These are phyloP conservation scores for Trametes pubescens DNA, from an alignment of 1,284 basidiomycete genomes.

Conservation along the genomic window DNA sequence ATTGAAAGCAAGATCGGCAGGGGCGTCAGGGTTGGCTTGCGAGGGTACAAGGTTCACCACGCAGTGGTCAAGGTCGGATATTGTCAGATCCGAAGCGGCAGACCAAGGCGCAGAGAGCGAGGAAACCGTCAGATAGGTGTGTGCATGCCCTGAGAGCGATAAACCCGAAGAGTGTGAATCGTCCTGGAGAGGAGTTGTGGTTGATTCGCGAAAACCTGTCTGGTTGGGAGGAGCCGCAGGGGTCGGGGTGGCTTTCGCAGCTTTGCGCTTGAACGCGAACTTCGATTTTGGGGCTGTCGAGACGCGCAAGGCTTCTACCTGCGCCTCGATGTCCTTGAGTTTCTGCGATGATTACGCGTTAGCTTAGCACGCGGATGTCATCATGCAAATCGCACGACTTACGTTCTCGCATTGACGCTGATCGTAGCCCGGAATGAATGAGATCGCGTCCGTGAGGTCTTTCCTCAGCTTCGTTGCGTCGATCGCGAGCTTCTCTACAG, in stretches of 20 bases:
- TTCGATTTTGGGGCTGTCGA: slow-evolving; percentile 59
- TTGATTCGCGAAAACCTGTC: neutral
- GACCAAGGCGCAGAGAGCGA: slow-evolving; percentile 40
- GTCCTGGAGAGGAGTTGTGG: neutral
- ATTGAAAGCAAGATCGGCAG: slow-evolving; percentile 46
- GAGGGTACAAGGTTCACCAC: slow-evolving; percentile 67
- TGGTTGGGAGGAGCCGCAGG: slow-evolving; percentile 29
- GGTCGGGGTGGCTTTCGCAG: slow-evolving; percentile 30
- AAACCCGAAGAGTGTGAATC: slow-evolving; percentile 19
- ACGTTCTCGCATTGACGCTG: slow-evolving; percentile 77
- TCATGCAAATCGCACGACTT: slow-evolving; percentile 38
- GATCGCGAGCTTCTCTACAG: slow-evolving; percentile 35
- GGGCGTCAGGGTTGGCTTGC: slow-evolving; percentile 17
- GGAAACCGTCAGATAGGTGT: slow-evolving; percentile 35
- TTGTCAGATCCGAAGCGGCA: slow-evolving; percentile 57
- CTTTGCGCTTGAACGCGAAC: slow-evolving; percentile 77
- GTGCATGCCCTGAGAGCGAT: slow-evolving; percentile 33
- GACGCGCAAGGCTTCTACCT: slow-evolving; percentile 47
- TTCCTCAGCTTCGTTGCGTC: slow-evolving; percentile 60
- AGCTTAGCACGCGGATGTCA: neutral
- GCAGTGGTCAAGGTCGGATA: slow-evolving; percentile 68
- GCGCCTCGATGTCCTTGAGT: slow-evolving; percentile 50
- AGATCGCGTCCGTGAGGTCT: slow-evolving; percentile 64
- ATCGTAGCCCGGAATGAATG: slow-evolving; percentile 75
- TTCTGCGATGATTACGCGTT: slow-evolving; percentile 70